Evolutionary conservation across 805 yeast species (phyloP), one percentile per base, ranked within the genome.

Genomic region (Saturnispora ahearnii): DNA sequence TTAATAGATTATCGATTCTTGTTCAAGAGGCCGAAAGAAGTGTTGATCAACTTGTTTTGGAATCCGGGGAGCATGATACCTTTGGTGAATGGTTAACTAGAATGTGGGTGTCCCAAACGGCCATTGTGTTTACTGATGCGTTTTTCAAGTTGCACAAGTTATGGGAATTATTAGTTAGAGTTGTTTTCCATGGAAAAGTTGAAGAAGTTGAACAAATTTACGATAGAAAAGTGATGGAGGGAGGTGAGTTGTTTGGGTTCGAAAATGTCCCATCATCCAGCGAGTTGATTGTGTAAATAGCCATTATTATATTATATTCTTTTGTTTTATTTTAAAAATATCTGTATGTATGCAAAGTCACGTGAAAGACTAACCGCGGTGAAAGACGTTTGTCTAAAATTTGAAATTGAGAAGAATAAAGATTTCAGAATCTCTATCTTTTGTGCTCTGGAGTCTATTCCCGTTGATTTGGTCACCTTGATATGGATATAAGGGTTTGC

Each of bases 1-100:
- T 84, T n/a, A 85, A 85, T 61, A 71, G 93, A 51, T 66, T 85
- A 55, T 81, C 79, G 51, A 60, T 82, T 29, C 68, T 85, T 48
- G 85, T 86, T 0, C 64, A 69, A 13, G 80, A 78, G 57, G 87
- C 87, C 31, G 59, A 60, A 22, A 56, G 48, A 36, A 51, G 61
- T 11, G 62, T 64, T 28, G 51, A 41, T 8, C 28, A 51, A 51
- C 45, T 52, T 44, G 36, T 49, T 30, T 21, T 34, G 32, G 44
- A 53, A 46, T 31, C 45, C 36, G 46, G 44, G 51, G 53, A 54
- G 38, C 9, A 8, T 4, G 57, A 46, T 21, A 46, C 58, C 2
- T 52, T 56, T 53, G 10, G 41, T 13, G 52, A 55, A 41, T 54
- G 53, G 46, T 43, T 54, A 5, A 52, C 49, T 4, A 57, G 57